phyloP scores from a whole-genome alignment of 805 yeast species.

The Clavispora fructus region DNA sequence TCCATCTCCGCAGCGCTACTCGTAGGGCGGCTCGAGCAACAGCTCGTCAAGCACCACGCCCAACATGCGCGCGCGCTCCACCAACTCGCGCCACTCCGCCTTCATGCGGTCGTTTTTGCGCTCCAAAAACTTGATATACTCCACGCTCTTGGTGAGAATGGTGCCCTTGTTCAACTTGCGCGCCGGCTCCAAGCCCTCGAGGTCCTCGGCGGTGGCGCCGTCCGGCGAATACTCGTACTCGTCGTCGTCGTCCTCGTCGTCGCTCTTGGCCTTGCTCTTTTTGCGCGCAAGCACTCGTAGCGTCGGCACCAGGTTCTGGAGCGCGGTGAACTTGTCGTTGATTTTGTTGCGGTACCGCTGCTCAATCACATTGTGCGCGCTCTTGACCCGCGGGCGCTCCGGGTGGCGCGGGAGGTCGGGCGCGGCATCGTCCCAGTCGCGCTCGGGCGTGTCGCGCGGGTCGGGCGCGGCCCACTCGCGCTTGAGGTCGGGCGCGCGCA shows the following conservation, averaged over 20 bases:
- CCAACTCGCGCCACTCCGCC: slow-evolving; percentile 49
- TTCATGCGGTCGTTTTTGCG: slow-evolving; percentile 46
- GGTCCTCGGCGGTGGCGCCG: slow-evolving; percentile 24
- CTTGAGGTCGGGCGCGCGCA: neutral
- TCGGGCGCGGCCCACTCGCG: neutral
- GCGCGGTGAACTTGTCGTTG: slow-evolving; percentile 35
- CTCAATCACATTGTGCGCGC: slow-evolving; percentile 39
- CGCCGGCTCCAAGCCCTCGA: slow-evolving; percentile 76
- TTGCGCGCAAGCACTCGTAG: slow-evolving; percentile 26
- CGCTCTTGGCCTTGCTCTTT: slow-evolving; percentile 4
- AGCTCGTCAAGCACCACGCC: slow-evolving; percentile 18
- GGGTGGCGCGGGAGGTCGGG: neutral
- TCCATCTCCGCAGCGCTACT: too few species aligned
- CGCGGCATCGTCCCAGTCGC: neutral
- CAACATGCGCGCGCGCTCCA: slow-evolving; percentile 30
- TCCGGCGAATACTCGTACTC: slow-evolving; percentile 3
- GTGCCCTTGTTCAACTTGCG: slow-evolving; percentile 73
- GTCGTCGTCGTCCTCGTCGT: slow-evolving; percentile 7
- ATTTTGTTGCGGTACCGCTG: slow-evolving; percentile 41
- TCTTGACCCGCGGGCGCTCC: slow-evolving; percentile 20
- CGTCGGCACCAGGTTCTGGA: slow-evolving; percentile 37
- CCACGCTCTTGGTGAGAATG: slow-evolving; percentile 71
- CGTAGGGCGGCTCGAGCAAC: neutral
- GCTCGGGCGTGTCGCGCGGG: neutral
- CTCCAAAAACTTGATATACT: slow-evolving; percentile 72